These are phyloP conservation scores for Ustilago vetiveriae DNA, from an alignment of 1,284 basidiomycete species.

Conservation along the genomic window DNA sequence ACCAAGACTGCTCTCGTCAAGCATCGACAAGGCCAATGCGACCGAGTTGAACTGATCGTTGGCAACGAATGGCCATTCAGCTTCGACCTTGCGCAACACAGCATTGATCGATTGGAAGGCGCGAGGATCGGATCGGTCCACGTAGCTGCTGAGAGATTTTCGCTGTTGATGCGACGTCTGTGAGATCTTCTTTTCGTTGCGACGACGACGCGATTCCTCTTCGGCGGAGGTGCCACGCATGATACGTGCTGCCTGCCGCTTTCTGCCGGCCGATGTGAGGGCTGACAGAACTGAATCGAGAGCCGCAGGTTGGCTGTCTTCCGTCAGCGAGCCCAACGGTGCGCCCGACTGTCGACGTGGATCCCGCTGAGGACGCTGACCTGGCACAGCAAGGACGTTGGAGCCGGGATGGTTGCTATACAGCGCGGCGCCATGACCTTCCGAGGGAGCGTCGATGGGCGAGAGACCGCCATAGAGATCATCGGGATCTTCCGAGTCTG, in stretches of 20 bases:
- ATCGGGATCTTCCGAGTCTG: constrained; percentile 44
- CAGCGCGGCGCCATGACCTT: constrained; percentile 27
- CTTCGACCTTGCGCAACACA: constrained; percentile 64
- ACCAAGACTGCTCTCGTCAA: constrained; percentile 61
- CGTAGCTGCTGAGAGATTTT: constrained; percentile 46
- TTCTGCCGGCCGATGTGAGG: constrained; percentile 57
- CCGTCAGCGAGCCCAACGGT: constrained; percentile 59
- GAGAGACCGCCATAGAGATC: constrained; percentile 57
- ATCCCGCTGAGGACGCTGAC: constrained; percentile 36
- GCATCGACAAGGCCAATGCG: constrained; percentile 58
- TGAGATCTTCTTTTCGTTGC: constrained; percentile 54
- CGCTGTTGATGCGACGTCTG: constrained; percentile 33
- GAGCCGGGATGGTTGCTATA: constrained; percentile 27
- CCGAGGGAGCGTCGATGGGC: constrained; percentile 41
- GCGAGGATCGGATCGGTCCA: constrained; percentile 47
- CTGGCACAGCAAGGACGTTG: constrained; percentile 38
- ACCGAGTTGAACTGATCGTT: constrained; percentile 65
- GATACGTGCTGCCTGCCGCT: constrained; percentile 60
- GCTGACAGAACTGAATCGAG: constrained; percentile 59
- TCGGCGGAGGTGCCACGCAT: constrained; percentile 62
- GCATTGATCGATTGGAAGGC: constrained; percentile 61
- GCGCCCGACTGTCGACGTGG: constrained; percentile 32
- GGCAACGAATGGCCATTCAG: constrained; percentile 62
- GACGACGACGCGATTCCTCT: constrained; percentile 49
- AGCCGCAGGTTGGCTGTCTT: constrained; percentile 50